These are phyloP conservation scores for Gryganskiella cystojenkinii DNA, from an alignment of 192 early-diverging fungal species.

Conservation along the genomic window DNA sequence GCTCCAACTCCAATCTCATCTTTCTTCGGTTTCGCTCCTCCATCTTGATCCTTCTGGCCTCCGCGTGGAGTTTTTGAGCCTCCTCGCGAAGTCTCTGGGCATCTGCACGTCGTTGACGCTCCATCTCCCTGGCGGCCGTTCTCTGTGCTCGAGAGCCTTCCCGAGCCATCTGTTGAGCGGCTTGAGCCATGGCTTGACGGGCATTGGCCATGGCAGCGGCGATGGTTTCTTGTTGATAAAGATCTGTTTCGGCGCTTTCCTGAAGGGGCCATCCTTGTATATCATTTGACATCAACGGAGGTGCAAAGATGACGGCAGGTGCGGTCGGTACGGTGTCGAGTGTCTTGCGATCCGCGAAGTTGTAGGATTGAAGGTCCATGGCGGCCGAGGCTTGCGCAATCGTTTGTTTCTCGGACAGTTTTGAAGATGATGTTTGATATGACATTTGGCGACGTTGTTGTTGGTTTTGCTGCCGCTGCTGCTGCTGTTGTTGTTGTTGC, in stretches of 20 bases:
- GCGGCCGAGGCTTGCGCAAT: neutral
- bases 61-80: neutral
- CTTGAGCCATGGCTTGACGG: too few relatives aligned
- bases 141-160: too few relatives aligned
- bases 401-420: neutral
- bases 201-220: too few relatives aligned
- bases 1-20: neutral
- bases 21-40: neutral
- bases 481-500: neutral
- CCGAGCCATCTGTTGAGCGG: too few relatives aligned
- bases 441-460: neutral
- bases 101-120: neutral
- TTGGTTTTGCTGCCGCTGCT: neutral
- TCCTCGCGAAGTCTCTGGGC: neutral
- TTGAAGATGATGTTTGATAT: too few relatives aligned
- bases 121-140: neutral
- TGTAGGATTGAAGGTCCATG: conserved; percentile 18
- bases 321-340: conserved; percentile 27
- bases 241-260: too few relatives aligned
- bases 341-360: conserved; percentile 32
- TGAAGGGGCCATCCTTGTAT: conserved; percentile 6
- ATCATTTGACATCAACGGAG: conserved; percentile 14
- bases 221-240: too few relatives aligned
- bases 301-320: conserved; percentile 1
- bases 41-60: neutral